These are phyloP conservation scores for Fusarium nisikadoi DNA, from an alignment of 2,329 filamentous ascomycete genomes.

Conservation along the genomic window DNA sequence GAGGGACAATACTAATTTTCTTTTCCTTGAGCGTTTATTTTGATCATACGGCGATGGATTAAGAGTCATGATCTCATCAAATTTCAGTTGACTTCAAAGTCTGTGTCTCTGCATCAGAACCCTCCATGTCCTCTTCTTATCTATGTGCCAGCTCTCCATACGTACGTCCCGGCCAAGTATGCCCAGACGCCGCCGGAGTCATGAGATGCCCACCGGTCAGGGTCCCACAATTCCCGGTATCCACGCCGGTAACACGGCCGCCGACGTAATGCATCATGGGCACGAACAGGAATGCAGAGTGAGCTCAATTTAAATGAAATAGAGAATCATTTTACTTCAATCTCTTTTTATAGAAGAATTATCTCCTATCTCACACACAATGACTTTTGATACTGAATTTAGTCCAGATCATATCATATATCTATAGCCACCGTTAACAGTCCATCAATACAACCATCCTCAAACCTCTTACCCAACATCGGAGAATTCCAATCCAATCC, in stretches of 20 bases:
- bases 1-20: not conserved
- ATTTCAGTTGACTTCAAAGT: not conserved
- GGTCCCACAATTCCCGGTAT: not conserved
- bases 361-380: no score
- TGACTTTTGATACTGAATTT: no score
- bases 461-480: not conserved
- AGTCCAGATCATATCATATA: not conserved
- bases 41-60: not conserved
- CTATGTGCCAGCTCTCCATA: not conserved
- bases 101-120: no score
- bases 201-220: not conserved
- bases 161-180: not conserved
- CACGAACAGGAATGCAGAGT: not conserved
- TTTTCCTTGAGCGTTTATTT: not conserved
- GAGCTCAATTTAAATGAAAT: not conserved
- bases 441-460: not conserved
- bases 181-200: not conserved
- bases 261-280: not conserved
- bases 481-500: constrained; percentile 6
- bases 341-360: rapidly evolving
- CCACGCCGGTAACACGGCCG: not conserved
- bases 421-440: not conserved
- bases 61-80: not conserved
- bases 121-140: not conserved
- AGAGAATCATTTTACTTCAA: rapidly evolving